Evolutionary conservation across 2,329 filamentous ascomycete species (phyloP), one percentile per base, ranked within the genome.

Genomic region (Claviceps capensis): DNA sequence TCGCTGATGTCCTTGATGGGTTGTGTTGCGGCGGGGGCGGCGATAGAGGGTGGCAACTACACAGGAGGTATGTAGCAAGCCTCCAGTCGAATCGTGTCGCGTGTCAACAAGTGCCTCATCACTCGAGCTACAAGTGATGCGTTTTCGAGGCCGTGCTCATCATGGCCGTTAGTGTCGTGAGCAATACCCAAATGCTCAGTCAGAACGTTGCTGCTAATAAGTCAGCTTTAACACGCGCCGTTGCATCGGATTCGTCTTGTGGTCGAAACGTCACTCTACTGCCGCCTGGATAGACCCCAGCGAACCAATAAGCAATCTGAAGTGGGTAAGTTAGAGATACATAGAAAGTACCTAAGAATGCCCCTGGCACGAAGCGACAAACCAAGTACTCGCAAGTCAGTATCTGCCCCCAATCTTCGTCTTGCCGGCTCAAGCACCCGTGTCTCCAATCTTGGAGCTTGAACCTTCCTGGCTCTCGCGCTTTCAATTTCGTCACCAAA

Each of bases 361-460:
- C 48, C 47, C 17, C 54, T 47, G 34, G 34, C 37, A 17, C 48
- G 22, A 26, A 16, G 52, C 52, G 23, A 38, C 2, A n/a, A 2
- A 3, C 13, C 16, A 57, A 44, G 62, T 63, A 63, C 34, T 13
- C 19, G 2, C 22, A 36, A 13, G n/a, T 9, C 48, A 7, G 13
- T n/a, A 47, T 50, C 43, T 48, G 52, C 50, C 55, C 55, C 55
- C 53, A 52, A 40, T 50, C 47, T 38, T 17, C 50, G 14, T n/a
- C 41, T 23, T 43, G n/a, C 7, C 23, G 13, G 48, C n/a, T 17
- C 42, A 48, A 55, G 55, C 22, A 50, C 41, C 13, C 50, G 48
- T 58, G 60, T 60, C 57, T 56, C 53, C 55, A 56, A 52, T 61
- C 58, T 61, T 54, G 30, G 60, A 63, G 62, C 63, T 64, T 61